A percentile compares a stretch with the other conserved stretches of the same genome.
Evolutionary conservation across 108 stramenopile genomes (phyloP).

Genomic region (Cyclotella atomus): DNA sequence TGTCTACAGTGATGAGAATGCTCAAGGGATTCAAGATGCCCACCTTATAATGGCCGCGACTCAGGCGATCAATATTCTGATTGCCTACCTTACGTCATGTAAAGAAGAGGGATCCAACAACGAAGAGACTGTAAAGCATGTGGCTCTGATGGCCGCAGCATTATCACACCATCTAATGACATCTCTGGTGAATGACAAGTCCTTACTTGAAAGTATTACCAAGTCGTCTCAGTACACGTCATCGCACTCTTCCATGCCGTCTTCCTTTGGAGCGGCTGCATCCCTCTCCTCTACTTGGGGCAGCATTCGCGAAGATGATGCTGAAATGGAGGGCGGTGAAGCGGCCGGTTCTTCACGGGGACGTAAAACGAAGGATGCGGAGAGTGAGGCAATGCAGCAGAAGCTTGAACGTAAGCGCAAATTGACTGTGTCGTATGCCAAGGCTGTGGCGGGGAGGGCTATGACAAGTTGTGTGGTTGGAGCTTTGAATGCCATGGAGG

Average conservation of each 20-base stretch:
- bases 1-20: neutral
- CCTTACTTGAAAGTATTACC: slow-evolving; percentile 39
- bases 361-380: slow-evolving; percentile 1
- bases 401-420: slow-evolving; percentile 4
- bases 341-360: neutral
- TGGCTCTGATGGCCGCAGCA: slow-evolving; percentile 24
- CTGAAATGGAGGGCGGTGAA: neutral
- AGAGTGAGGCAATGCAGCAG: slow-evolving; percentile 8
- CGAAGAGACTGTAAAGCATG: neutral
- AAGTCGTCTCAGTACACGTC: slow-evolving; percentile 23
- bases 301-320: neutral
- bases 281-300: neutral
- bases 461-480: slow-evolving; percentile 47
- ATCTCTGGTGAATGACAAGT: slow-evolving; percentile 28
- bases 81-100: slow-evolving; percentile 9
- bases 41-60: slow-evolving; percentile 44
- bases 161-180: slow-evolving; percentile 25
- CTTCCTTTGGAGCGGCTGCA: neutral
- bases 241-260: neutral
- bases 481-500: slow-evolving; percentile 37
- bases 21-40: slow-evolving; percentile 21
- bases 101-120: neutral
- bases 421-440: slow-evolving; percentile 37
- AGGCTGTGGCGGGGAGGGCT: slow-evolving; percentile 40
- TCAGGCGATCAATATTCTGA: slow-evolving; percentile 39